These are phyloP conservation scores for Paramecium pentaurelia DNA, from an alignment of 73 alveolate species.

Conservation along the genomic window DNA sequence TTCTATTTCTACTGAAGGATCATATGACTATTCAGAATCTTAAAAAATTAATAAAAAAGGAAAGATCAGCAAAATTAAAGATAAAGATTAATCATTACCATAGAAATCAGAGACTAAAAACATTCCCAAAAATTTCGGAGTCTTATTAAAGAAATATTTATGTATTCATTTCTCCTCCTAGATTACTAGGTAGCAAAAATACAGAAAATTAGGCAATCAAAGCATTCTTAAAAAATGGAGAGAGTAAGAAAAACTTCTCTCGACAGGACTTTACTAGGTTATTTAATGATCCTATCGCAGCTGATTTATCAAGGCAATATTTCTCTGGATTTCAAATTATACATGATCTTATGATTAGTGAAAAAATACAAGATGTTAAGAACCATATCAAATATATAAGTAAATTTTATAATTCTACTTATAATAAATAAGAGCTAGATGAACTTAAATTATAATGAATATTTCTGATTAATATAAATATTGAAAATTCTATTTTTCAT, in stretches of 20 bases:
- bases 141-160: conserved; percentile 1
- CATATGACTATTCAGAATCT: neutral
- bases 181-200: neutral
- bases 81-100: neutral
- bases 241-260: conserved; percentile 5
- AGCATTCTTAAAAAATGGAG: conserved; percentile 35
- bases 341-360: conserved; percentile 32
- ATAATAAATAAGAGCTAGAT: neutral
- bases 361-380: conserved; percentile 39
- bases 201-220: neutral
- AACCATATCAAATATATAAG: conserved; percentile 37
- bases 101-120: conserved; percentile 20
- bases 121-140: conserved; percentile 46
- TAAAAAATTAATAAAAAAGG: neutral
- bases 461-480: neutral
- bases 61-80: neutral
- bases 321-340: conserved; percentile 41
- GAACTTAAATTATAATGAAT: conserved; percentile 33
- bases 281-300: neutral
- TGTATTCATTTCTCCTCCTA: neutral
- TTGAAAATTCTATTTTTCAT: neutral
- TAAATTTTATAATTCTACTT: conserved; percentile 33
- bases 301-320: neutral
- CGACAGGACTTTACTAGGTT: conserved; percentile 34
- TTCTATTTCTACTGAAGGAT: neutral